These are phyloP conservation scores for Fusarium virguliforme DNA, from an alignment of 2,329 filamentous ascomycete genomes.

Conservation along the genomic window DNA sequence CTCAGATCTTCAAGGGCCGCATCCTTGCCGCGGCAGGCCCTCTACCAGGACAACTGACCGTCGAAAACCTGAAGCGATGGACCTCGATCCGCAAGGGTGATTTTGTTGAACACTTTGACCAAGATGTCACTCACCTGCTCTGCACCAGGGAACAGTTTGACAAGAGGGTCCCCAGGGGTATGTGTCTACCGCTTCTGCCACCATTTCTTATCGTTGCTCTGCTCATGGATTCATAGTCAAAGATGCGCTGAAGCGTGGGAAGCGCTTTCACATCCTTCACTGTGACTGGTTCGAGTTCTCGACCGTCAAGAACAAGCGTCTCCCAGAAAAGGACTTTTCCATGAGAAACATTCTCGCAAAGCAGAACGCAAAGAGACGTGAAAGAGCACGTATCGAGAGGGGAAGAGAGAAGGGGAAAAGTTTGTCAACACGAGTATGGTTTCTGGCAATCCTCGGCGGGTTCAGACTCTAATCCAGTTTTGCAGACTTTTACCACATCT, in stretches of 20 bases:
- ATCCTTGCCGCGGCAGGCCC: conserved; percentile 73
- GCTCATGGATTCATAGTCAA: conserved; percentile 53
- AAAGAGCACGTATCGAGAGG: conserved; percentile 56
- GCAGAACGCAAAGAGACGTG: conserved; percentile 53
- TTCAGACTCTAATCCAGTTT: background rate
- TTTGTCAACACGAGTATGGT: conserved; percentile 66
- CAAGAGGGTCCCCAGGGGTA: conserved; percentile 58
- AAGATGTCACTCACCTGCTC: conserved; percentile 80
- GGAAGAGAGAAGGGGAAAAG: conserved; percentile 60
- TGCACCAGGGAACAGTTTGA: conserved; percentile 75
- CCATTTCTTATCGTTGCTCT: background rate
- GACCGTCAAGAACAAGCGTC: conserved; percentile 52
- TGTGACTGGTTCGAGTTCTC: conserved; percentile 70
- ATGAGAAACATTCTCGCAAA: conserved; percentile 56
- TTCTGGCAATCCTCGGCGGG: background rate
- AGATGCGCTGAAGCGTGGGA: conserved; percentile 56
- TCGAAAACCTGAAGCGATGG: conserved; percentile 77
- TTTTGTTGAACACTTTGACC: conserved; percentile 67
- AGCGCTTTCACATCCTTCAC: conserved; percentile 61
- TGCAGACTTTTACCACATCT: conserved; percentile 75
- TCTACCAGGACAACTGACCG: conserved; percentile 65
- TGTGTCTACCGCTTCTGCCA: background rate
- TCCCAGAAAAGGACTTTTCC: conserved; percentile 59
- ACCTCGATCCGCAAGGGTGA: conserved; percentile 73
- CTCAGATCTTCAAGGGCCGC: conserved; percentile 66